These are phyloP conservation scores for Pinus tabuliformis DNA, from an alignment of 75 land plant genomes.

Conservation along the genomic window DNA sequence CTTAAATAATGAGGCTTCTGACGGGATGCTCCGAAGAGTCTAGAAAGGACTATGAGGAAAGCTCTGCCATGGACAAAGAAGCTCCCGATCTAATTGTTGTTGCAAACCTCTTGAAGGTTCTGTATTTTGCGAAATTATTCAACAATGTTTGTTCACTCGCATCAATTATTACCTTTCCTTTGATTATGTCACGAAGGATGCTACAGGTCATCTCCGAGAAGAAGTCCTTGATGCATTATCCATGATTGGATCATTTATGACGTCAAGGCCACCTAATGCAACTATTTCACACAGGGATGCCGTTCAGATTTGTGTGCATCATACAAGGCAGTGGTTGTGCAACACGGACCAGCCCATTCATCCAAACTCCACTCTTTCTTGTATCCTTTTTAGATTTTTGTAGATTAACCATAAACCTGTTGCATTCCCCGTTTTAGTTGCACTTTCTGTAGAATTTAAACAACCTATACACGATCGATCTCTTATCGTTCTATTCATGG, in stretches of 20 bases:
- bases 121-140: constrained; percentile 80
- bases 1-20: background rate
- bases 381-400: constrained; percentile 26
- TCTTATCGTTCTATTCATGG: background rate
- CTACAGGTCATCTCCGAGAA: constrained; percentile 66
- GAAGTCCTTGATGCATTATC: constrained; percentile 69
- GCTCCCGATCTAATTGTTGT: constrained; percentile 5
- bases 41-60: background rate
- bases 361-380: constrained; percentile 34
- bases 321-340: constrained; percentile 65
- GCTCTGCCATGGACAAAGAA: background rate
- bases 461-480: background rate
- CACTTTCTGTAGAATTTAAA: background rate
- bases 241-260: constrained; percentile 42
- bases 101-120: constrained; percentile 61
- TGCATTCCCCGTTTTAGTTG: background rate
- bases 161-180: constrained; percentile 65
- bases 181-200: constrained; percentile 90
- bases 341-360: constrained; percentile 52
- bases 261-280: constrained; percentile 53
- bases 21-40: background rate
- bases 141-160: constrained; percentile 74
- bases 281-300: constrained; percentile 74
- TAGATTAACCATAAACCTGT: background rate
- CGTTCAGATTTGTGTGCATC: constrained; percentile 57